Base-by-base conservation (phyloP, 768 basidiomycete genomes). In the Zangia roseola region DNA sequence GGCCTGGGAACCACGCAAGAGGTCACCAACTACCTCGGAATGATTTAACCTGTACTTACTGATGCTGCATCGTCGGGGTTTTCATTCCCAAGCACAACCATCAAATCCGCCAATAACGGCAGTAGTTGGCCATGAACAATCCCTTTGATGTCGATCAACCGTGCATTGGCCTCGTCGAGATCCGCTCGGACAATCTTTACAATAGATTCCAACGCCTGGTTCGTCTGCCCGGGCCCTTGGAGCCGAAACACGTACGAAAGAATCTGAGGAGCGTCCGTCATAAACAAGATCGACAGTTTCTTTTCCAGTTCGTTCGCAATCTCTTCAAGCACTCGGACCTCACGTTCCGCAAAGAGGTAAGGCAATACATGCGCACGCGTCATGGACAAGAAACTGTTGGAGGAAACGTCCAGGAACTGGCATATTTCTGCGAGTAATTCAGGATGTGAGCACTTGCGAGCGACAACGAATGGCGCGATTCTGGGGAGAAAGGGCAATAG, bases 71-170 rank as follows among this genome's bases (percentile, higher is more conserved):
- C 67, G 5, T 65, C 67, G 0, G 64, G 59, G 42, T 83, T 77
- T 44, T 84, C 80, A 54, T 93, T 81, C 3, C 93, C 94, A 61
- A 97, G 72, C 10, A 78, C 77, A 30, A 92, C 76, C 17, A 93
- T 84, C 20, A 98, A 70, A 51, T 86, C 82, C 6, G 84, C 82
- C 12, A 95, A 73, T 23, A 95, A 70, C 4, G 83, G 77, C 2
- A 90, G 77, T 25, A 86, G 69, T 50, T 80, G 85, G 50, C 83
- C 84, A 40, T 79, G 80, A 37, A 94, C 77, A 58, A 88, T 68
- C 44, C 73, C 75, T 42, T 71, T 70, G 10, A 80, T 60, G 31
- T 70, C 66, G 31, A 76, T 71, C 23, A 55, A 49, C 37, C 77
- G 74, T 31, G 58, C 50, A 17, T 64, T 57, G 20, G 23, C 45